Percentiles rank a stretch among this genome's conserved stretches.
These are phyloP conservation scores for Lepidium campestre DNA, from an alignment of 441 rosid genomes.

Conservation along the genomic window DNA sequence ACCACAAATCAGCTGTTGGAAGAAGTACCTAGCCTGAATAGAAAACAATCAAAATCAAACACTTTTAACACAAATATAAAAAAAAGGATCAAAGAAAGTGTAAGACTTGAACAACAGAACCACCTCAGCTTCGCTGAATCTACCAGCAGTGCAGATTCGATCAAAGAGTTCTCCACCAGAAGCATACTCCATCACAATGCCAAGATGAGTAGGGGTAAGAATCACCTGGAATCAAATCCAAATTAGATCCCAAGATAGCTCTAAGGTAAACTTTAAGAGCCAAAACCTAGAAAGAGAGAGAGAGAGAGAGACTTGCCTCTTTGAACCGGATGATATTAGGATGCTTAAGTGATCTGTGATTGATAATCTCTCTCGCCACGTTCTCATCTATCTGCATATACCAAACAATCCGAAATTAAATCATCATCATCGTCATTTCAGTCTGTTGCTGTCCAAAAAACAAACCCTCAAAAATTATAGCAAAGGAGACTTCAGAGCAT, in stretches of 20 bases:
- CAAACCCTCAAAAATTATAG: not conserved
- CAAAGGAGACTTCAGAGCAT: not conserved
- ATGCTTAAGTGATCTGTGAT: conserved; percentile 87
- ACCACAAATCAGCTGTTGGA: conserved; percentile 92
- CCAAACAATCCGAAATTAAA: not conserved
- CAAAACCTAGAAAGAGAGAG: not conserved
- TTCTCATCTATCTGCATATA: conserved; percentile 83
- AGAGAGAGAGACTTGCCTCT: conserved; percentile 48
- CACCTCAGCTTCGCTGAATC: conserved; percentile 99
- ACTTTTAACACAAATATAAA: no score
- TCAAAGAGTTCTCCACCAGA: conserved; percentile 94
- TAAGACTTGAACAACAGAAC: not conserved
- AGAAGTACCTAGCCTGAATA: conserved; percentile 83
- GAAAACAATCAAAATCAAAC: not conserved
- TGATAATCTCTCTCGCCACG: conserved; percentile 92
- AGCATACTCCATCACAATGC: conserved; percentile 94
- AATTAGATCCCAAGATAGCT: not conserved
- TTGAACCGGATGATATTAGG: conserved; percentile 91
- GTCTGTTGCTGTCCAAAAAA: not conserved
- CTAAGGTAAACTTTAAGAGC: not conserved
- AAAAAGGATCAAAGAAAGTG: conserved; percentile 26
- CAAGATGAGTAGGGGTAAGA: conserved; percentile 87
- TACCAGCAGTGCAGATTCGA: conserved; percentile 81
- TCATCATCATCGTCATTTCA: not conserved
- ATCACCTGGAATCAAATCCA: conserved; percentile 47